Conservation (phyloP, 345 rosid species). For the Salix purpurea region DNA sequence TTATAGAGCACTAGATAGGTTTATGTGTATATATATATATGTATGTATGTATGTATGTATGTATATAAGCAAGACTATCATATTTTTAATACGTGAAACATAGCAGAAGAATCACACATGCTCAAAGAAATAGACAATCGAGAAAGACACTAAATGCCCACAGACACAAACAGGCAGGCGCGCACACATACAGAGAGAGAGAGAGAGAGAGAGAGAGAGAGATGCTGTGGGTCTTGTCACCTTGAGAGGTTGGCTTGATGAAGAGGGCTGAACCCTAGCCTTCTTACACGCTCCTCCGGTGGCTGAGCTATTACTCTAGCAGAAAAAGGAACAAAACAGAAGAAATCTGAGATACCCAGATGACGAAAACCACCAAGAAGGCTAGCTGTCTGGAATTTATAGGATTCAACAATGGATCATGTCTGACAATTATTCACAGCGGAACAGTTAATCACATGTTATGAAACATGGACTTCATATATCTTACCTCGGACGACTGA, state of each 20-base stretch:
- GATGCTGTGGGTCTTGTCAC: conserved; percentile 25
- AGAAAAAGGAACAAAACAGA: neutral
- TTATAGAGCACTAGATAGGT: neutral
- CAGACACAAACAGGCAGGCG: neutral
- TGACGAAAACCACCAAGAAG: neutral
- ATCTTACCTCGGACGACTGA: conserved; percentile 41
- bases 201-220: conserved; percentile 21
- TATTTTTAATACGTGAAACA: conserved; percentile 12
- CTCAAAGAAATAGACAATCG: conserved; percentile 62
- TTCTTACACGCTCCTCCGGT: conserved; percentile 41
- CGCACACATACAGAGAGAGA: conserved; percentile 1
- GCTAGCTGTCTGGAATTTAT: neutral
- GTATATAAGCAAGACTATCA: neutral
- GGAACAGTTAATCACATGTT: too few relatives aligned
- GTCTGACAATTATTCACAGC: neutral
- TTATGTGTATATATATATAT: neutral
- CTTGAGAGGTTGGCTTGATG: conserved; percentile 79
- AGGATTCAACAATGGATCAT: neutral
- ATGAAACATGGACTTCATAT: neutral
- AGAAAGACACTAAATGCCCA: conserved; percentile 42
- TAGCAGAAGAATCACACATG: conserved; percentile 44
- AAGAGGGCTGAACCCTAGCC: conserved; percentile 62
- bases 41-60: too few relatives aligned
- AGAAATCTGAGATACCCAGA: neutral
- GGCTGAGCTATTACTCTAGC: conserved; percentile 41